A percentile compares a stretch with the other conserved stretches of the same genome.
Conservation (phyloP, 129 eudicot species). For the Gnaphalium uliginosum region DNA sequence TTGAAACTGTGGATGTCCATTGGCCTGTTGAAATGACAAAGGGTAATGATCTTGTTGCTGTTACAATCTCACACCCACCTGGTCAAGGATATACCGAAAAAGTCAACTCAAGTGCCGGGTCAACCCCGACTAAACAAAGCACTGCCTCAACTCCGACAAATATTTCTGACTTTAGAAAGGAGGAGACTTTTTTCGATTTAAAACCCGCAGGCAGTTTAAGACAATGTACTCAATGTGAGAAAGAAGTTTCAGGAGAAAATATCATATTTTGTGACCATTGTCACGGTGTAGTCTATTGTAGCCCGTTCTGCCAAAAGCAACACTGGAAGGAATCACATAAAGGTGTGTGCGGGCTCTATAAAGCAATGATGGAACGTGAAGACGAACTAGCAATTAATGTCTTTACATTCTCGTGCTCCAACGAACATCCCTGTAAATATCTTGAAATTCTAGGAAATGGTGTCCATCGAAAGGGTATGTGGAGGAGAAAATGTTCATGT, state of each 20-base stretch:
- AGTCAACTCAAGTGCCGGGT: slow-evolving; percentile 41
- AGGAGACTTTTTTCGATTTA: slow-evolving; percentile 38
- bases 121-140: slow-evolving; percentile 38
- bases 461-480: slow-evolving; percentile 56
- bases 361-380: slow-evolving; percentile 61
- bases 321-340: slow-evolving; percentile 53
- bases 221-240: slow-evolving; percentile 47
- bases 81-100: slow-evolving; percentile 56
- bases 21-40: slow-evolving; percentile 56
- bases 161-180: slow-evolving; percentile 23
- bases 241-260: slow-evolving; percentile 37
- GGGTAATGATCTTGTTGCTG: slow-evolving; percentile 58
- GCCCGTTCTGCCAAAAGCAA: slow-evolving; percentile 43
- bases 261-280: slow-evolving; percentile 38
- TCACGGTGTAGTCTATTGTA: slow-evolving; percentile 37
- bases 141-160: slow-evolving; percentile 44
- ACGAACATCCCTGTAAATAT: slow-evolving; percentile 47
- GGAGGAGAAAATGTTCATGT: slow-evolving; percentile 58
- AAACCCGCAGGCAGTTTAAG: slow-evolving; percentile 25
- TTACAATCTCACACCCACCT: slow-evolving; percentile 63
- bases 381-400: slow-evolving; percentile 47
- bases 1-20: slow-evolving; percentile 69
- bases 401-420: slow-evolving; percentile 39
- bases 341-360: slow-evolving; percentile 43
- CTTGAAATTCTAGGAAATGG: slow-evolving; percentile 37